Conservation (phyloP, 257 asterid species). For the Eustoma russellianum region DNA sequence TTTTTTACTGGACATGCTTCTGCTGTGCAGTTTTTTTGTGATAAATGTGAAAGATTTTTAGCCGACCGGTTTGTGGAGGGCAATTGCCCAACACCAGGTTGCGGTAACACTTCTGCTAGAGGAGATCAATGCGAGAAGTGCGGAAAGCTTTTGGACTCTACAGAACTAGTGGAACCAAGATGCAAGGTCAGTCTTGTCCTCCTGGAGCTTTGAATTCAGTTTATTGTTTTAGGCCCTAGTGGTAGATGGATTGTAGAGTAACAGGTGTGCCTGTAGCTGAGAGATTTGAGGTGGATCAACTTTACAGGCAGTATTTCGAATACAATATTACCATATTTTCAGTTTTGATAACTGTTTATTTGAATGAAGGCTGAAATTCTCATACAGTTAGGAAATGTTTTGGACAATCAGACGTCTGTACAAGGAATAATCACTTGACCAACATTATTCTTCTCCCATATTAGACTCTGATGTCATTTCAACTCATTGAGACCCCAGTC, state of each 20-base stretch:
- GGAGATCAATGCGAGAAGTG: slow-evolving; percentile 96
- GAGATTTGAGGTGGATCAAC: too few species aligned
- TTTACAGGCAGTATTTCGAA: too few species aligned
- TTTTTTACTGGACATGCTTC: slow-evolving; percentile 6
- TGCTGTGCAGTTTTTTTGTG: slow-evolving; percentile 58
- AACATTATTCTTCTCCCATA: too few species aligned
- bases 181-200: slow-evolving; percentile 58
- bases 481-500: too few species aligned
- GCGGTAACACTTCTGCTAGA: slow-evolving; percentile 80
- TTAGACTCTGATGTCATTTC: too few species aligned
- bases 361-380: too few species aligned
- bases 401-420: too few species aligned
- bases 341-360: too few species aligned
- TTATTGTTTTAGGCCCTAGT: background rate
- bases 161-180: slow-evolving; percentile 69
- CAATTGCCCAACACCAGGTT: slow-evolving; percentile 66
- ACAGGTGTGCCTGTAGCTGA: too few species aligned
- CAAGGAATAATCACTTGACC: too few species aligned
- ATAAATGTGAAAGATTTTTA: slow-evolving; percentile 64
- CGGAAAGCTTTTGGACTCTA: slow-evolving; percentile 78
- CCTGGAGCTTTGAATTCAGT: background rate
- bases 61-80: slow-evolving; percentile 96
- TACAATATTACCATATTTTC: too few species aligned
- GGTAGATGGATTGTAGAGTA: background rate
- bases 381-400: too few species aligned